Conservation (phyloP, 441 rosid genomes). For the Jatropha multifida region DNA sequence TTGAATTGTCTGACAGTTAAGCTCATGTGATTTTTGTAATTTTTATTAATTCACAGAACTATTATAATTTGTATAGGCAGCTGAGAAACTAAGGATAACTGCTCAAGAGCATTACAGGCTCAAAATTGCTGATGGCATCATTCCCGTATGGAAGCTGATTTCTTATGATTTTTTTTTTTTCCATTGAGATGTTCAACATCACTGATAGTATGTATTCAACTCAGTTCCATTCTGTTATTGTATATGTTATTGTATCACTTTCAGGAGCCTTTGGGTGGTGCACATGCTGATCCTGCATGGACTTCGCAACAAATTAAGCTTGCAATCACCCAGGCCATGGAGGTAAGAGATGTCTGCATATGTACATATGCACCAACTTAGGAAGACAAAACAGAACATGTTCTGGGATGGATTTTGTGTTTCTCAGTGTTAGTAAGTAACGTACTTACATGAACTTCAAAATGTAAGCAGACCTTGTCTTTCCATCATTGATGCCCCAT, state of each 20-base stretch:
- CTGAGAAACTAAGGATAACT: constrained; percentile 46
- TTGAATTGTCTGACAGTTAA: not conserved
- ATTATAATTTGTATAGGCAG: constrained; percentile 32
- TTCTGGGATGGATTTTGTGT: not conserved
- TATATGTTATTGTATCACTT: not conserved
- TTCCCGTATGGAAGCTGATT: constrained; percentile 34
- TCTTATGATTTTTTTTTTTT: not conserved
- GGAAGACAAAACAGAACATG: not conserved
- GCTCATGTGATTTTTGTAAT: not conserved
- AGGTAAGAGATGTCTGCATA: constrained; percentile 22
- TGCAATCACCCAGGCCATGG: constrained; percentile 32
- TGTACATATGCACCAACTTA: not conserved
- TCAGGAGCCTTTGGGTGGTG: constrained; percentile 44
- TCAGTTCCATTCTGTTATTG: not conserved
- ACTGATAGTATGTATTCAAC: not conserved
- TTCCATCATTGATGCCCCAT: too few relatives aligned
- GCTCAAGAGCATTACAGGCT: constrained; percentile 39
- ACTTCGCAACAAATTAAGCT: constrained; percentile 35
- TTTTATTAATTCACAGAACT: not conserved
- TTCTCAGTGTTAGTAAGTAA: too few relatives aligned
- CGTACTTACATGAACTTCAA: too few relatives aligned
- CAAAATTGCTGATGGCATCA: constrained; percentile 43
- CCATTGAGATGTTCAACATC: not conserved
- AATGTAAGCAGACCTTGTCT: too few relatives aligned
- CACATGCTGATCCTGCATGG: constrained; percentile 39